These are phyloP conservation scores for Aspergillus novofumigatus DNA, from an alignment of 2,329 filamentous ascomycete genomes.

Conservation along the genomic window DNA sequence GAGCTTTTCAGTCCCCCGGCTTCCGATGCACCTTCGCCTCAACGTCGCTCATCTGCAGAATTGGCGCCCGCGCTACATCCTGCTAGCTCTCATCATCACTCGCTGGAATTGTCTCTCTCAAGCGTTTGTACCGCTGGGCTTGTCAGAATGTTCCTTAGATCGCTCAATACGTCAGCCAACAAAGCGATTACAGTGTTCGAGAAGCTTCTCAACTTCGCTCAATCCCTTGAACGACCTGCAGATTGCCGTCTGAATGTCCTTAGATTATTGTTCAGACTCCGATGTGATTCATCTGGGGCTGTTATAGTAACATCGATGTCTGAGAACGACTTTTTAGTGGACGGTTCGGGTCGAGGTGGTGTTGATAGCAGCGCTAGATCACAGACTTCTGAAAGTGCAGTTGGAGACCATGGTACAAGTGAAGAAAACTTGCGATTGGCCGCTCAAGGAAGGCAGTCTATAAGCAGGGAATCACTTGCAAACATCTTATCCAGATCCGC, in stretches of 20 bases:
- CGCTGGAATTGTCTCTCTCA: constrained; percentile 29
- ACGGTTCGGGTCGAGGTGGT: constrained; percentile 63
- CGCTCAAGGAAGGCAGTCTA: constrained; percentile 26
- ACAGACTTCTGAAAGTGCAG: constrained; percentile 40
- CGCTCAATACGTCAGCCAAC: constrained; percentile 60
- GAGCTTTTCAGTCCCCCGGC: constrained; percentile 41
- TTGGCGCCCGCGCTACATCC: constrained; percentile 2
- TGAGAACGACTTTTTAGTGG: constrained; percentile 70
- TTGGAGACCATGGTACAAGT: constrained; percentile 31
- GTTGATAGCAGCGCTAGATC: constrained; percentile 46
- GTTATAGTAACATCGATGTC: constrained; percentile 67
- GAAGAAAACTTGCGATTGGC: constrained; percentile 33
- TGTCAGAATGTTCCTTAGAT: constrained; percentile 70
- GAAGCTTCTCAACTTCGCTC: constrained; percentile 60
- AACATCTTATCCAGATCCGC: constrained; percentile 28
- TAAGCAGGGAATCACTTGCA: constrained; percentile 26
- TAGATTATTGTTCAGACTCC: constrained; percentile 75
- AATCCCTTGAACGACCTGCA: constrained; percentile 56
- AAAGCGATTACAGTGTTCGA: constrained; percentile 64
- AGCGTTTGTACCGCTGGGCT: constrained; percentile 70
- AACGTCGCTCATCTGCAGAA: constrained; percentile 28
- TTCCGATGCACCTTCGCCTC: constrained; percentile 22
- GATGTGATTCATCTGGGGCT: constrained; percentile 74
- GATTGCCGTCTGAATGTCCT: constrained; percentile 70
- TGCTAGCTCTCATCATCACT: not conserved